Evolutionary conservation across 73 alveolate genomes (phyloP).

Genomic region (Paraurostyla sp.): DNA sequence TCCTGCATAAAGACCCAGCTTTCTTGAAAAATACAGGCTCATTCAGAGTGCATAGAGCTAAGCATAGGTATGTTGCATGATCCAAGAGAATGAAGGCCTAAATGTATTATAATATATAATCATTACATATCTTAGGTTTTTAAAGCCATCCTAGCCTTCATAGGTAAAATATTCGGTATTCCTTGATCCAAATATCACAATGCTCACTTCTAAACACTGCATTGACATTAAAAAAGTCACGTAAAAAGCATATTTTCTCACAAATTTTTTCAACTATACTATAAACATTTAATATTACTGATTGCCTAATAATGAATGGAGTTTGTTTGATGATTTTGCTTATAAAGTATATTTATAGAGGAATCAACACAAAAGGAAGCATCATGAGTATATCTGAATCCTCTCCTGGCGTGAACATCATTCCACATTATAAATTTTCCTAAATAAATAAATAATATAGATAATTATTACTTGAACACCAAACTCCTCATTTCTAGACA

Average conservation of each 20-base stretch:
- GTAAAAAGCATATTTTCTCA: constrained; percentile 13
- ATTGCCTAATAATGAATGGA: constrained; percentile 38
- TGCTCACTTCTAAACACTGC: constrained; percentile 5
- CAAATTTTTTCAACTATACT: constrained; percentile 34
- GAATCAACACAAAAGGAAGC: constrained; percentile 16
- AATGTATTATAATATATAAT: background rate
- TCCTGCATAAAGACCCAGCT: background rate
- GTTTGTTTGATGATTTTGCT: constrained; percentile 11
- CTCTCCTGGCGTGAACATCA: background rate
- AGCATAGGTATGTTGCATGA: constrained; percentile 1
- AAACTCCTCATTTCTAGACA: background rate
- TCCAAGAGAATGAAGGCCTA: constrained; percentile 12
- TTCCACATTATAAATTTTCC: constrained; percentile 45
- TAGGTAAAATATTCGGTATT: background rate
- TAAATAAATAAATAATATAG: background rate
- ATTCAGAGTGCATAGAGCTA: background rate
- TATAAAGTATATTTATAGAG: constrained; percentile 20
- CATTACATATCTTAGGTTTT: constrained; percentile 2
- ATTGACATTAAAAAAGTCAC: constrained; percentile 29
- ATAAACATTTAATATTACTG: background rate
- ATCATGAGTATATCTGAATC: background rate
- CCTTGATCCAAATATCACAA: constrained; percentile 8
- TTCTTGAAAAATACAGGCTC: constrained; percentile 46
- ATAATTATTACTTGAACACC: constrained; percentile 39
- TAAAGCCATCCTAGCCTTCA: constrained; percentile 21